Base-by-base conservation (phyloP, 352 stramenopile species). In the Hyaloperonospora arabidopsidis region DNA sequence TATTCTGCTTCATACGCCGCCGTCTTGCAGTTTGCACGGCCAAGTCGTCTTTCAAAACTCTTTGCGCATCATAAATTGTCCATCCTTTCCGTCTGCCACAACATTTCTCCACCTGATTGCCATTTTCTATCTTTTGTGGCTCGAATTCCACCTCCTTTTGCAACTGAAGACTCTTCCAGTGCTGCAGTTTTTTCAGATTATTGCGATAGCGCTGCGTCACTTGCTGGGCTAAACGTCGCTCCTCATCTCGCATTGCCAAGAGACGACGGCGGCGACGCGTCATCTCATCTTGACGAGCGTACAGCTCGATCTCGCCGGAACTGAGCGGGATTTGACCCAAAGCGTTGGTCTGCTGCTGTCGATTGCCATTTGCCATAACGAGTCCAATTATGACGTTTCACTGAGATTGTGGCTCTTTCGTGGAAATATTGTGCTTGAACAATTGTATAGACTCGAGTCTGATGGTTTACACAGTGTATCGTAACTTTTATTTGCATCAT, bases 131-230 rank as follows among this genome's bases (percentile, higher is more conserved):
- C 10, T 52, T 53, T n/a, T 73, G 61, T 21, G 82, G 74, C 17
- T 74, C 50, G 2, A 44, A n/a, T 22, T 29, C 60, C 14, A 75
- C 57, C 18, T 70, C 50, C 1, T 52, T 62, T 13, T 74, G 65
- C 4, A 52, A 53, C n/a, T 49, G 35, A 13, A 57, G 53, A 18
- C 68, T 61, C 49, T 79, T 76, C 13, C 56, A 41, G 18, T 55
- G 36, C 49, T 80, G 80, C 52, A 91, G 54, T 18, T 61, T 59
- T 1, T 64, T 65, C 45, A 89, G 52, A 54, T 89, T 88, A 11
- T 81, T 65, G 36, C 76, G 77, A 55, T 90, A 90, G 5, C 78
- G 74, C 54, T 74, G 64, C 28, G 80, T 90, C 57, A 90, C 75
- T 28, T 84, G 61, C 59, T 86, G 77, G 40, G 80, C 72, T 1